These are phyloP conservation scores for Volvariella surrecta DNA, from an alignment of 1,284 basidiomycete genomes.

Conservation along the genomic window DNA sequence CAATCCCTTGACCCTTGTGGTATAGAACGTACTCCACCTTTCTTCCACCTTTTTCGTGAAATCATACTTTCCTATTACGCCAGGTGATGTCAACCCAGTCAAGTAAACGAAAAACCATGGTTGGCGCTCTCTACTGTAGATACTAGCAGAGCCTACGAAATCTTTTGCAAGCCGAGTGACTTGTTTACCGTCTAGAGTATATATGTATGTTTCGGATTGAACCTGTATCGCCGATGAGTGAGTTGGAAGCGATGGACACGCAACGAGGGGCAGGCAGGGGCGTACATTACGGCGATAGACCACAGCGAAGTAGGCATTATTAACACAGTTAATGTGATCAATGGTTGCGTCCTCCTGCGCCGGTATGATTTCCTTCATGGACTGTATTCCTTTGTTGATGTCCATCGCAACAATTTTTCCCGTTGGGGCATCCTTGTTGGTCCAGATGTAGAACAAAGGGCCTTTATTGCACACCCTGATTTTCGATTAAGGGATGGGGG, in stretches of 20 bases:
- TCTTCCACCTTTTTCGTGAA: slow-evolving; percentile 38
- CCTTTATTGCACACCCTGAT: slow-evolving; percentile 60
- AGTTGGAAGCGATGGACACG: not conserved
- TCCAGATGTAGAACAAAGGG: slow-evolving; percentile 55
- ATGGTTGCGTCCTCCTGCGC: slow-evolving; percentile 64
- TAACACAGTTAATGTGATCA: slow-evolving; percentile 41
- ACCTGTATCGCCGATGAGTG: slow-evolving; percentile 34
- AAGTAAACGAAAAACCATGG: slow-evolving; percentile 64
- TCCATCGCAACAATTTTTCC: slow-evolving; percentile 66
- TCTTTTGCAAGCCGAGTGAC: slow-evolving; percentile 54
- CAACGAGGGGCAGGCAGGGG: too few species aligned
- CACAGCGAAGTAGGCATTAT: slow-evolving; percentile 52
- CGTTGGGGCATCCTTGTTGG: slow-evolving; percentile 59
- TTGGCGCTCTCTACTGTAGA: slow-evolving; percentile 47
- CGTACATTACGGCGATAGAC: slow-evolving; percentile 70
- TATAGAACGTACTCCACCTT: slow-evolving; percentile 52
- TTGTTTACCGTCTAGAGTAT: slow-evolving; percentile 51
- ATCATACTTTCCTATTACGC: slow-evolving; percentile 57
- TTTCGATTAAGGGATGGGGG: too few species aligned
- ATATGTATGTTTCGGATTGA: slow-evolving; percentile 77
- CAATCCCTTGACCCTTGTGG: slow-evolving; percentile 58
- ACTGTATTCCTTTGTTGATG: slow-evolving; percentile 39
- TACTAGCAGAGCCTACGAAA: slow-evolving; percentile 62
- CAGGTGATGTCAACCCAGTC: slow-evolving; percentile 70
- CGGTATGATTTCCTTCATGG: slow-evolving; percentile 58